These are phyloP conservation scores for Fusarium sp. DNA, from an alignment of 2,329 filamentous ascomycete genomes.

Conservation along the genomic window DNA sequence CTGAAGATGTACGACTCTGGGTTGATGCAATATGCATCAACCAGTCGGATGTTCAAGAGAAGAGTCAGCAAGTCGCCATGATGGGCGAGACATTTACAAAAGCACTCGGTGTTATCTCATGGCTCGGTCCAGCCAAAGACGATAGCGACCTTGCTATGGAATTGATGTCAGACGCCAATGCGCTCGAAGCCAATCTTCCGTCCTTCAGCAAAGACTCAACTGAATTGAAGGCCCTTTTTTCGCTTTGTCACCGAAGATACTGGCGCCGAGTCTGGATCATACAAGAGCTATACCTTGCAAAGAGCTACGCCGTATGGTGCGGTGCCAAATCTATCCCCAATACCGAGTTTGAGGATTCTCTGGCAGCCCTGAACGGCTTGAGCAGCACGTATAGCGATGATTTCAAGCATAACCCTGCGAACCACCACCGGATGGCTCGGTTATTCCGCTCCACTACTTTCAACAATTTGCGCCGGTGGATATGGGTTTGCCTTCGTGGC, in stretches of 20 bases:
- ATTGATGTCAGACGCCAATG: neutral
- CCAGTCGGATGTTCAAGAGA: neutral
- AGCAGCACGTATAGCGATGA: neutral
- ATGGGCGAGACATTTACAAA: accelerated
- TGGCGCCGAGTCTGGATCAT: neutral
- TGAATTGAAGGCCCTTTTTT: accelerated
- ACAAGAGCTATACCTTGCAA: neutral
- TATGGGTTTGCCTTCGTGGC: accelerated
- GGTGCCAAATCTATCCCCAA: neutral
- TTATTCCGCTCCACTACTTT: neutral
- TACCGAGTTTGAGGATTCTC: neutral
- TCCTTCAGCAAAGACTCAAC: accelerated
- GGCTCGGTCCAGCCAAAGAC: neutral
- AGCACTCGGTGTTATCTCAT: neutral
- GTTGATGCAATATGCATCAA: neutral
- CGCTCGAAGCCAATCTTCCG: neutral
- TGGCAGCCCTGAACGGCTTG: neutral
- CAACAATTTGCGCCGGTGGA: neutral
- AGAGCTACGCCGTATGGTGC: neutral
- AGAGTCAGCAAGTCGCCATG: neutral
- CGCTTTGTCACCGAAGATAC: neutral
- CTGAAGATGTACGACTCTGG: neutral
- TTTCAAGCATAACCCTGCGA: neutral
- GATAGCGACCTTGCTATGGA: neutral
- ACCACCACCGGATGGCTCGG: neutral